phyloP scores from a whole-genome alignment of 2,329 filamentous ascomycete genomes.

The Dactylonectria estremocensis region DNA sequence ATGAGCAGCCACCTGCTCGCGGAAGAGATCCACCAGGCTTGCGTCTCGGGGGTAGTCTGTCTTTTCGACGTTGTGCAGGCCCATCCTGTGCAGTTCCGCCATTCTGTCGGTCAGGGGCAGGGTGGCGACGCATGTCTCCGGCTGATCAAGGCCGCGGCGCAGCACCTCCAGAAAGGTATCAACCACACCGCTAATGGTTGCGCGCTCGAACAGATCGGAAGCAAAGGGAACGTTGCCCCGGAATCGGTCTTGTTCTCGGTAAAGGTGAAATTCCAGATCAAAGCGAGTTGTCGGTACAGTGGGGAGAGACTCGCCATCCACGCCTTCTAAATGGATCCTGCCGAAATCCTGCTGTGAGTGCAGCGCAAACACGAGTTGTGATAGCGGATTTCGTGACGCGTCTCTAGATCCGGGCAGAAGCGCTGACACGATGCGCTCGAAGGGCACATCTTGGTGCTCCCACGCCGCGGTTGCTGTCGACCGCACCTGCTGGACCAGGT shows the following conservation, averaged over 20 bases:
- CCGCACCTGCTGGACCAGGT: constrained; percentile 38
- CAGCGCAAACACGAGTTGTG: constrained; percentile 33
- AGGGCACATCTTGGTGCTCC: constrained; percentile 44
- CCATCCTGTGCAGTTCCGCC: constrained; percentile 29
- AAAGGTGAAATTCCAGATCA: constrained; percentile 48
- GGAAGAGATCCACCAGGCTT: constrained; percentile 46
- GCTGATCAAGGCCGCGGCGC: constrained; percentile 28
- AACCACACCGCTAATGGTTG: constrained; percentile 39
- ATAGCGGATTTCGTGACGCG: constrained; percentile 33
- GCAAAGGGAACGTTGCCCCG: constrained; percentile 37
- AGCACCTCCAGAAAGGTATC: constrained; percentile 38
- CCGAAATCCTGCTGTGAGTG: constrained; percentile 43
- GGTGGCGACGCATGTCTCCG: neutral
- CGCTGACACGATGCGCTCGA: constrained; percentile 35
- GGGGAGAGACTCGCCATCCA: constrained; percentile 27
- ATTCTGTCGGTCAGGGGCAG: constrained; percentile 19
- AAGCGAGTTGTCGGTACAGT: constrained; percentile 32
- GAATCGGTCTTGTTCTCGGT: constrained; percentile 31
- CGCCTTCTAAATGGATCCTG: constrained; percentile 33
- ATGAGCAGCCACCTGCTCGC: constrained; percentile 30
- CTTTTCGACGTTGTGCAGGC: constrained; percentile 30
- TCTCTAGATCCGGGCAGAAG: constrained; percentile 27
- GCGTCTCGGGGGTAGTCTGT: constrained; percentile 38
- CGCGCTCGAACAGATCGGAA: constrained; percentile 39
- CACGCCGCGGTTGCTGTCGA: constrained; percentile 26